Conservation (phyloP, 1,284 basidiomycete species). For the Sphagnurus paluster region DNA sequence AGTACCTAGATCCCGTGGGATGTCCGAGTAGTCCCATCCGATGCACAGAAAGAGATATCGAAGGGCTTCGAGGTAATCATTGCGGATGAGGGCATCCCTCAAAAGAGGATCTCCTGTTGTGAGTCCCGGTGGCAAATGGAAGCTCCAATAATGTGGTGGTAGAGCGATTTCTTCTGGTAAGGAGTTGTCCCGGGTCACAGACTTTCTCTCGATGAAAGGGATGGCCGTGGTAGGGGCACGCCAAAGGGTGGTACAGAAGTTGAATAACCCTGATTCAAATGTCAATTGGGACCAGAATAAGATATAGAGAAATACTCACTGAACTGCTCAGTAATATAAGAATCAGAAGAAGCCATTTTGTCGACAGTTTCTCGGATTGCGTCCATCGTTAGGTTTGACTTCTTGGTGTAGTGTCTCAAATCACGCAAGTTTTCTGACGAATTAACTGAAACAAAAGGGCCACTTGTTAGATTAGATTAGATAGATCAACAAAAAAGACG, state of each 20-base stretch:
- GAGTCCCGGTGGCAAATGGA: background rate
- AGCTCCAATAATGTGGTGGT: background rate
- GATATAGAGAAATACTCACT: no score
- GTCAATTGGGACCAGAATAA: no score
- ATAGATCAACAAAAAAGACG: no score
- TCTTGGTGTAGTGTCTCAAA: no score
- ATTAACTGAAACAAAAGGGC: no score
- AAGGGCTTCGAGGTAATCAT: background rate
- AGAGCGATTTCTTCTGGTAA: background rate
- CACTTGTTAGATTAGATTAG: no score
- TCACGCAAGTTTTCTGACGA: no score
- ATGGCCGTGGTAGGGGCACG: background rate
- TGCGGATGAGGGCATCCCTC: background rate
- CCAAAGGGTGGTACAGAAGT: background rate
- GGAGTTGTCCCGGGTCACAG: background rate
- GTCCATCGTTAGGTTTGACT: no score
- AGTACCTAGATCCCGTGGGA: background rate
- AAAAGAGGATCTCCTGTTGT: background rate
- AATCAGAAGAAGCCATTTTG: no score
- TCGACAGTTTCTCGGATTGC: no score
- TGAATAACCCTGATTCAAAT: background rate
- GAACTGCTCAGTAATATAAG: no score
- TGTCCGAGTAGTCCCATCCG: background rate
- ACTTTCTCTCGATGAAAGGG: background rate
- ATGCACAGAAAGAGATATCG: background rate